phyloP scores from a whole-genome alignment of 805 yeast species.

The Naumovozyma castellii region DNA sequence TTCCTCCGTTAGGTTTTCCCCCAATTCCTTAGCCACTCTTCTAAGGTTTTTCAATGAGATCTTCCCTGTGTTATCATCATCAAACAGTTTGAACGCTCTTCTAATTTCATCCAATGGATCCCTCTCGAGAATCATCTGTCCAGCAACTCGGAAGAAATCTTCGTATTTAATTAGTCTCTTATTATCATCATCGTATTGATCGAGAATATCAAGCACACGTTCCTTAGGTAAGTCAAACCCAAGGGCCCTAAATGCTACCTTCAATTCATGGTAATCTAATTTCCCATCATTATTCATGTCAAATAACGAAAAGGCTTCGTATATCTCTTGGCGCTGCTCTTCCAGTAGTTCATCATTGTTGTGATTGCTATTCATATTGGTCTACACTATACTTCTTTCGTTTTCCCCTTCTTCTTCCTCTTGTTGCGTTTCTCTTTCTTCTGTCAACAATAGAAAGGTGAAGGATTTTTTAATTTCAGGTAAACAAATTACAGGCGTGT shows the following conservation, averaged over 20 bases:
- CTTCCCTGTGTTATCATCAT: conserved; percentile 79
- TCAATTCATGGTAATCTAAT: conserved; percentile 85
- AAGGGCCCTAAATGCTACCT: conserved; percentile 87
- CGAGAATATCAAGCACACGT: conserved; percentile 66
- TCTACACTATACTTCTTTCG: background rate
- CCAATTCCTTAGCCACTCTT: conserved; percentile 84
- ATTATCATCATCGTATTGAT: conserved; percentile 67
- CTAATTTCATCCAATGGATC: conserved; percentile 90
- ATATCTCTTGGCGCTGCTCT: conserved; percentile 83
- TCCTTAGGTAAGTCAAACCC: conserved; percentile 78
- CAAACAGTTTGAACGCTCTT: conserved; percentile 83
- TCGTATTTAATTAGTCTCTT: conserved; percentile 66
- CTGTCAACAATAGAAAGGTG: too few relatives aligned
- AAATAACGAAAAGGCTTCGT: conserved; percentile 84
- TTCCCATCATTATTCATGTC: conserved; percentile 89
- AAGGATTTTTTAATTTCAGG: background rate
- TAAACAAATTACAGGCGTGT: too few relatives aligned
- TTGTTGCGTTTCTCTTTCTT: background rate
- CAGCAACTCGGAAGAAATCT: conserved; percentile 64
- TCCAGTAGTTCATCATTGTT: conserved; percentile 53
- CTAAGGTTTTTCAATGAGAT: conserved; percentile 74
- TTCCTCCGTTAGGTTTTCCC: conserved; percentile 85
- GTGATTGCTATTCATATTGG: conserved; percentile 1
- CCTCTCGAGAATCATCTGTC: conserved; percentile 70
- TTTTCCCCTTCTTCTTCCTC: background rate